These are phyloP conservation scores for Agaricus bisporus DNA, from an alignment of 768 basidiomycete genomes.

Conservation along the genomic window DNA sequence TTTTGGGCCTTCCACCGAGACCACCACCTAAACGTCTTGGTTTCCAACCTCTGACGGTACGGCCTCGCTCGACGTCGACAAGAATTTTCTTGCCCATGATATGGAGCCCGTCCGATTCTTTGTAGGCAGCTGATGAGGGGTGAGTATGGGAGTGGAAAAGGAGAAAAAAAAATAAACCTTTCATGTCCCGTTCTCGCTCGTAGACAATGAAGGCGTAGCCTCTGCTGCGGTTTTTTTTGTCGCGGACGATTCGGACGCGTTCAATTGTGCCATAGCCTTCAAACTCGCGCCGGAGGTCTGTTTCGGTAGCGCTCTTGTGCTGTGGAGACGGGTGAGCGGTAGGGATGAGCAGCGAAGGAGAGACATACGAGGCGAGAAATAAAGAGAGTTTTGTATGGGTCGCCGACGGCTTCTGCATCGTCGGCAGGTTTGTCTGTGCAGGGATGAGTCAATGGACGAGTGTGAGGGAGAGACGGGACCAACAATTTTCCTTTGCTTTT, in stretches of 20 bases:
- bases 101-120: constrained; percentile 95
- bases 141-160: constrained; percentile 12
- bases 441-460: constrained; percentile 9
- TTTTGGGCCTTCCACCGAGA: constrained; percentile 95
- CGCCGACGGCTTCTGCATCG: constrained; percentile 85
- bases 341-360: constrained; percentile 13
- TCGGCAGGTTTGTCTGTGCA: constrained; percentile 84
- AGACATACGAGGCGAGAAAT: constrained; percentile 77
- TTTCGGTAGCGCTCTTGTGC: constrained; percentile 91
- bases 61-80: constrained; percentile 96
- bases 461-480: constrained; percentile 23
- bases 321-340: constrained; percentile 24
- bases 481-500: constrained; percentile 81
- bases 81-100: constrained; percentile 95
- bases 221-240: constrained; percentile 80
- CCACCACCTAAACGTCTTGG: constrained; percentile 96
- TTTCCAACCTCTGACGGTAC: constrained; percentile 98
- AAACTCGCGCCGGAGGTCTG: constrained; percentile 90
- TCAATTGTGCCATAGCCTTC: constrained; percentile 95
- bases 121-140: constrained; percentile 73
- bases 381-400: constrained; percentile 98
- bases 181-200: constrained; percentile 98
- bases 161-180: constrained; percentile 51
- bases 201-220: constrained; percentile 98
- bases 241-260: constrained; percentile 86